These are phyloP conservation scores for Triticum monococcum DNA, from an alignment of 176 grass and related monocot species.

Conservation along the genomic window DNA sequence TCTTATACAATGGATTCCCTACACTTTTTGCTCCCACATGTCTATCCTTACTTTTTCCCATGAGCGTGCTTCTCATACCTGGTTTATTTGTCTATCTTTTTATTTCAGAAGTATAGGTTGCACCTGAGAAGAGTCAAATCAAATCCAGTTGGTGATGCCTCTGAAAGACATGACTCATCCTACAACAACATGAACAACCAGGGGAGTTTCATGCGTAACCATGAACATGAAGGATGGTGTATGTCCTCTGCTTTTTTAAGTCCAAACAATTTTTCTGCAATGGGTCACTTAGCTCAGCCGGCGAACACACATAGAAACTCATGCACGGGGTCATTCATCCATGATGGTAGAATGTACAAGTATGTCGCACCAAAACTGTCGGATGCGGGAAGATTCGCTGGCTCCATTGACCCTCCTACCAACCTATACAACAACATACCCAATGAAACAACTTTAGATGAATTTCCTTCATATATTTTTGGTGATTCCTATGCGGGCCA, in stretches of 20 bases:
- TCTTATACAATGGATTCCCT: not conserved
- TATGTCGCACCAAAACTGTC: not conserved
- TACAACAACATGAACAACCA: not conserved
- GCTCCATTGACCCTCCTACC: not conserved
- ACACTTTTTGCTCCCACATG: not conserved
- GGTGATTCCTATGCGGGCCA: not conserved
- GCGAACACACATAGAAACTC: constrained; percentile 6
- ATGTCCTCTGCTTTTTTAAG: not conserved
- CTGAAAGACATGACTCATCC: not conserved
- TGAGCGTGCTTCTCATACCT: constrained; percentile 27
- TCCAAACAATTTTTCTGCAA: not conserved
- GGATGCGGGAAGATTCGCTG: not conserved
- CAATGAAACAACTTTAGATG: not conserved
- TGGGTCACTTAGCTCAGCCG: constrained; percentile 3
- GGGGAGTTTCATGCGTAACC: constrained; percentile 23
- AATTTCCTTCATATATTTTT: not conserved
- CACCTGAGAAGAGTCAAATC: constrained; percentile 41
- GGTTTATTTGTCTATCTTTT: not conserved
- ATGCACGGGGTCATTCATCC: not conserved
- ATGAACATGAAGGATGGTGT: not conserved
- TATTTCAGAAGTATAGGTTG: constrained; percentile 65
- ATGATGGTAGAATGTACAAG: not conserved
- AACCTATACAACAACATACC: constrained; percentile 18
- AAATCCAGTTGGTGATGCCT: not conserved
- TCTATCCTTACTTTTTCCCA: not conserved